These are phyloP conservation scores for Quercus dentata DNA, from an alignment of 306 rosid species.

Conservation along the genomic window DNA sequence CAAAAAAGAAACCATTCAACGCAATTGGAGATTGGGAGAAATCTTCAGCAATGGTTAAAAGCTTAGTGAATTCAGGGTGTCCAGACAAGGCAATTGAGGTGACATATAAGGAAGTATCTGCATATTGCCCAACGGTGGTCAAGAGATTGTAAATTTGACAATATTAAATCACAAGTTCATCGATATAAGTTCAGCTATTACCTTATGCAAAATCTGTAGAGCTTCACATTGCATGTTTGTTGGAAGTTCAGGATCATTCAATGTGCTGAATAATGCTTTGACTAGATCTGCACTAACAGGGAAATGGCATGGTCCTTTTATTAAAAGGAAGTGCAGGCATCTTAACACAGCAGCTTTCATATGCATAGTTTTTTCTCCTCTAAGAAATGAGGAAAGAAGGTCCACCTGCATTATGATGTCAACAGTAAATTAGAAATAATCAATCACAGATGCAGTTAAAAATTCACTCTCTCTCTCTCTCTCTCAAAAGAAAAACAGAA, in stretches of 20 bases:
- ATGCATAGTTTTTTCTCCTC: constrained; percentile 33
- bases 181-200: constrained; percentile 11
- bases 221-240: constrained; percentile 31
- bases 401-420: constrained; percentile 51
- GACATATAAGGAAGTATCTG: constrained; percentile 39
- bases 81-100: constrained; percentile 18
- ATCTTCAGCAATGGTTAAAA: constrained; percentile 31
- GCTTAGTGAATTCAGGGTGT: constrained; percentile 27
- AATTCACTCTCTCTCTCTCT: too few relatives aligned
- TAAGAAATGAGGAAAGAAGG: constrained; percentile 53
- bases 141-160: constrained; percentile 12
- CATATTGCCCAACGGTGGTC: constrained; percentile 18
- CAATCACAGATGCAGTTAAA: too few relatives aligned
- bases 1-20: constrained; percentile 27
- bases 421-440: not conserved
- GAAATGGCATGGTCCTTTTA: constrained; percentile 35
- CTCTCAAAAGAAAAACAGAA: not conserved
- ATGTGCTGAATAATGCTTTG: constrained; percentile 21
- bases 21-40: constrained; percentile 23
- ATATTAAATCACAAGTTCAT: constrained; percentile 1
- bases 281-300: constrained; percentile 19
- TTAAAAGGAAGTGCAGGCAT: constrained; percentile 53
- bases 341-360: constrained; percentile 48
- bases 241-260: constrained; percentile 38
- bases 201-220: constrained; percentile 43